These are phyloP conservation scores for Aspergillus egyptiacus DNA, from an alignment of 495 filamentous ascomycete genomes.

Conservation along the genomic window DNA sequence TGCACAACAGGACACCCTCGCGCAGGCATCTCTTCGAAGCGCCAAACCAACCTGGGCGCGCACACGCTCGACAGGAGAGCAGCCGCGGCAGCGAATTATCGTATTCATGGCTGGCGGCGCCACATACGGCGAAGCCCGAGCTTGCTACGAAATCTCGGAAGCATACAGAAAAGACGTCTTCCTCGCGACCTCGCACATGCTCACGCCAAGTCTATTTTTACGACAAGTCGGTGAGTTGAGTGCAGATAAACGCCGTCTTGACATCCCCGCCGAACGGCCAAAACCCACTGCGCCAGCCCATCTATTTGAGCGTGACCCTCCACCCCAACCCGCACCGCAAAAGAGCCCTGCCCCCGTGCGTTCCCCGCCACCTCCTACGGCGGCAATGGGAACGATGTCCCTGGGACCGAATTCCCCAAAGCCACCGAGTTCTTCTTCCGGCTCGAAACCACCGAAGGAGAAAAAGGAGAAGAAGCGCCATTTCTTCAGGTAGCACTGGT, in stretches of 20 bases:
- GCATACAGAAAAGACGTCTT: slow-evolving; percentile 72
- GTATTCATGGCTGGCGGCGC: slow-evolving; percentile 96
- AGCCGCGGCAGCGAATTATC: slow-evolving; percentile 84
- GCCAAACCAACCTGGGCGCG: slow-evolving; percentile 95
- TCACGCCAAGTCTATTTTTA: slow-evolving; percentile 72
- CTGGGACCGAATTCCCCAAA: slow-evolving; percentile 35
- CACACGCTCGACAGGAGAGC: slow-evolving; percentile 63
- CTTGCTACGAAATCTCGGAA: slow-evolving; percentile 82
- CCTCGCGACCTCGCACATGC: slow-evolving; percentile 86
- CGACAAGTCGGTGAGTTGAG: slow-evolving; percentile 75
- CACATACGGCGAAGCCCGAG: slow-evolving; percentile 80
- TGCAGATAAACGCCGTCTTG: slow-evolving; percentile 63
- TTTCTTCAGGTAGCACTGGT: slow-evolving; percentile 56
- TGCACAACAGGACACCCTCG: slow-evolving; percentile 47
- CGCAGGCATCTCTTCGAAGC: slow-evolving; percentile 73
- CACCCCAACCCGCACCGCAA: slow-evolving; percentile 37
- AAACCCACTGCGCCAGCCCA: slow-evolving; percentile 76
- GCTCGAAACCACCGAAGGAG: slow-evolving; percentile 34
- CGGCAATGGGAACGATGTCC: slow-evolving; percentile 53
- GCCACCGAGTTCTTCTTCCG: slow-evolving; percentile 20
- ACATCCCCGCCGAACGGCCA: slow-evolving; percentile 76
- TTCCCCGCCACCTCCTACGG: slow-evolving; percentile 50
- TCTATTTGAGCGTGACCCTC: slow-evolving; percentile 71
- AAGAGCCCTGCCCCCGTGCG: slow-evolving; percentile 35
- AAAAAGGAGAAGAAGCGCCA: slow-evolving; percentile 51